phyloP scores from a whole-genome alignment of 495 filamentous ascomycete genomes.

The Cenococcum geophilum region DNA sequence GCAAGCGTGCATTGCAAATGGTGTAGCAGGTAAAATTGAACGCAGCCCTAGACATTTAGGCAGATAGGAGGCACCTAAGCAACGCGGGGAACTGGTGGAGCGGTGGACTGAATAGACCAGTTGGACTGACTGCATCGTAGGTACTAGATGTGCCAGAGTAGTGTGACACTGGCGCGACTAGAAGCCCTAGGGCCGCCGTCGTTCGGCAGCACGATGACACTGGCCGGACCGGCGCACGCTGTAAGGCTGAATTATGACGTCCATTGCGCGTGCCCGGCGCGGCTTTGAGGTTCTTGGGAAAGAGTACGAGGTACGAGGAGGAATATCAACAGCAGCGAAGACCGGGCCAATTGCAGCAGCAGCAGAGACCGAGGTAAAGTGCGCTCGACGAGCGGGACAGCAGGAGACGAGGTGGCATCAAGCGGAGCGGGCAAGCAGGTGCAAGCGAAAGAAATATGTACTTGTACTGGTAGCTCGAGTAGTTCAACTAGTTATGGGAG shows the following conservation, averaged over 20 bases:
- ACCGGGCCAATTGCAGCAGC: background rate
- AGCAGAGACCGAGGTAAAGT: background rate
- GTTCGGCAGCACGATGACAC: background rate
- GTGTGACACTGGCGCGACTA: background rate
- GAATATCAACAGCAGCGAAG: constrained; percentile 5
- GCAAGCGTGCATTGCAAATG: constrained; percentile 16
- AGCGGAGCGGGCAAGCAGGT: constrained; percentile 19
- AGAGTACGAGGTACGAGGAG: constrained; percentile 25
- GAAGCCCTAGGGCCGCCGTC: background rate
- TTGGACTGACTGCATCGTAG: background rate
- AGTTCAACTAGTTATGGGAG: constrained; percentile 20
- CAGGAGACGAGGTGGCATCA: constrained; percentile 13
- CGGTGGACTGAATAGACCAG: no score
- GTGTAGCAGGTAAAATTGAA: constrained; percentile 25
- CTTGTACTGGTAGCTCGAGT: no score
- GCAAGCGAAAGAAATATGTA: constrained; percentile 27
- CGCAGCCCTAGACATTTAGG: background rate
- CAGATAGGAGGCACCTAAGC: background rate
- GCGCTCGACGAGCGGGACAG: background rate
- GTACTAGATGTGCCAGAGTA: background rate
- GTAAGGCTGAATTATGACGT: constrained; percentile 26
- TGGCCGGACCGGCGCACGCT: background rate
- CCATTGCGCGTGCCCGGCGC: background rate
- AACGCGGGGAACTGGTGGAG: constrained; percentile 1
- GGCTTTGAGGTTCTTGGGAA: background rate